Base-by-base conservation (phyloP, 495 filamentous ascomycete species). In the Lasiosphaeriaceae sp. region DNA sequence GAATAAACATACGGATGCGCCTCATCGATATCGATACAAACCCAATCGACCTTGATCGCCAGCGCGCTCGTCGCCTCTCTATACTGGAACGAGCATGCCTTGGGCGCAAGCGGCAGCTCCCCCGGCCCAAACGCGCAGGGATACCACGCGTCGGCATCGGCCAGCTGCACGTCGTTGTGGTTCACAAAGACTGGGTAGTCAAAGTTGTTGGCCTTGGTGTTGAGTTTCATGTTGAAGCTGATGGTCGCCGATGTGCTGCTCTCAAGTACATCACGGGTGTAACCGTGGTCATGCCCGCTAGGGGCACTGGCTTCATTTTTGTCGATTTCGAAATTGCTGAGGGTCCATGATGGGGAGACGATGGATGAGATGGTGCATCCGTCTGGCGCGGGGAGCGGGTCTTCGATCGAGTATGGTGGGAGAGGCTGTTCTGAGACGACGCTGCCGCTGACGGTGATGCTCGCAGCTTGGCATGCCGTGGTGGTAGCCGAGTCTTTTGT, bases 321-420 rank as follows among this genome's bases (percentile, higher is more conserved):
- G 37, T 59, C 56, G 21, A 59, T 22, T 49, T 66, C 58, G 51
- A 69, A 66, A 20, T 58, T 46, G 54, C 57, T 56, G 17, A 69
- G 45, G 5, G 37, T 52, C 64, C 64, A 68, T 1, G 58, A 45
- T 0, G 69, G 69, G 9, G 61, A 44, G n/a, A 66, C 34, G 23
- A 71, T 37, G 2, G 69, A 69, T 0, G 66, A 60, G 21, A 71
- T 50, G 44, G 66, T 71, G 54, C 66, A 71, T 16, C 62, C 61
- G 20, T 66, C 62, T 14, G 51, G 44, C 0, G 54, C 50, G 0
- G 62, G 57, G 7, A 67, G 50, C 23, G 66, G 66, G 50, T 66
- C 66, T 43, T 59, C 55, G 49, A 71, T 63, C 4, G 59, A 59
- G 56, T 65, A 71, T 0, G 66, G 64, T 2, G 61, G 49, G 0